phyloP scores from a whole-genome alignment of 441 rosid genomes.

The Hura crepitans region DNA sequence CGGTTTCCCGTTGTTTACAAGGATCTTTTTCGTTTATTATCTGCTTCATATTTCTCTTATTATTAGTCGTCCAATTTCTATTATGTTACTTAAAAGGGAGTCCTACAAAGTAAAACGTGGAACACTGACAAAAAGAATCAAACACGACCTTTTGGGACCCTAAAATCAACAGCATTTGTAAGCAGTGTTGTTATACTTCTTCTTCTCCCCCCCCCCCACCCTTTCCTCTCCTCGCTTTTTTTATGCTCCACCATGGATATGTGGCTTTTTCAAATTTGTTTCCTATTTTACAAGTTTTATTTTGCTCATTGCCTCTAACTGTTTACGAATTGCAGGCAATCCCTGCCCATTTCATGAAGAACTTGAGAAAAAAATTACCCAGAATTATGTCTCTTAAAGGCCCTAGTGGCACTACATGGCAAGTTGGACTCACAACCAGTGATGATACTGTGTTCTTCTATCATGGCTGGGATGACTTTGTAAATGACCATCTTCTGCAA shows the following conservation, averaged over 20 bases:
- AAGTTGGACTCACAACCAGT: conserved; percentile 22
- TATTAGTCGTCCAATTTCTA: neutral
- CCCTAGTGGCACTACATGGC: conserved; percentile 31
- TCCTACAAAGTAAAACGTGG: neutral
- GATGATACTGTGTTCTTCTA: conserved; percentile 22
- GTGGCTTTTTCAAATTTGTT: too few relatives aligned
- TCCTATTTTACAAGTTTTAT: neutral
- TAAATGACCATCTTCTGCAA: conserved; percentile 27
- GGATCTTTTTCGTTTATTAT: neutral
- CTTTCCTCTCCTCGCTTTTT: too few relatives aligned
- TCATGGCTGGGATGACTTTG: conserved; percentile 40
- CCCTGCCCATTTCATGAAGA: conserved; percentile 29
- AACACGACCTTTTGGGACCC: neutral
- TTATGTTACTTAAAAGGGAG: neutral
- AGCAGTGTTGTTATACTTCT: neutral
- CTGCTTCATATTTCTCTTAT: neutral
- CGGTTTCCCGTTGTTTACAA: too few relatives aligned
- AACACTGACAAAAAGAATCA: neutral
- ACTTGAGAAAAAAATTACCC: conserved; percentile 31
- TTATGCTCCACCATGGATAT: too few relatives aligned
- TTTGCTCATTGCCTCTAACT: neutral
- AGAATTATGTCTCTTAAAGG: conserved; percentile 24
- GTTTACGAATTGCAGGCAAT: conserved; percentile 27
- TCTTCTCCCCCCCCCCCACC: too few relatives aligned
- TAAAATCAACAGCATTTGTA: neutral